Evolutionary conservation across 2,329 filamentous ascomycete species (phyloP), one percentile per base, ranked within the genome.

Genomic region (Elsinoe ampelina): DNA sequence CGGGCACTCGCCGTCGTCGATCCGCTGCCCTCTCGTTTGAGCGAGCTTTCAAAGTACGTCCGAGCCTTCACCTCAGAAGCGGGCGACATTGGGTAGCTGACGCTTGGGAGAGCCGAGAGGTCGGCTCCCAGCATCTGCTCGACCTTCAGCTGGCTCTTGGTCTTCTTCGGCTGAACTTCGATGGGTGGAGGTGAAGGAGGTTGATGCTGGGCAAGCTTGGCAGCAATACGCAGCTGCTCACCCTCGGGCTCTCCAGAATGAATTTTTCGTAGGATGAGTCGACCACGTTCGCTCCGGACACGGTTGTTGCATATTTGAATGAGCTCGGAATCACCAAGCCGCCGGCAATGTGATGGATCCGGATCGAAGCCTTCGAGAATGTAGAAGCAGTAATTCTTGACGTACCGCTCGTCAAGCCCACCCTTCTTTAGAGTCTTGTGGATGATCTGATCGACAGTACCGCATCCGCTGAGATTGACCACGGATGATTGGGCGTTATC

Each of bases 361-460:
- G 91, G 85, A 48, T 96, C 89, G 38, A 89, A 76, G 52, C 91
- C 92, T 62, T 89, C 85, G 58, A 97, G 77, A 1, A 95, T 86
- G 77, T 93, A 97, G 74, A 98, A 97, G 75, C 91, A 96, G 73
- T 95, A 97, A 67, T 95, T 95, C 65, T 90, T 83, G 68, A 93
- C 87, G 66, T 96, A 90, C 61, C 92, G 88, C 67, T 95, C 90
- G 19, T 90, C 87, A 30, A 95, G 79, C 39, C 85, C 84, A 61
- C 95, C 88, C 70, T 97, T 97, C 63, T 86, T 83, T 43, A 97
- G 74, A 0, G 93, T 95, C 59, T 89, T 86, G 45, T 90, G 80
- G 77, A 96, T 92, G 54, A 97, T 88, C 63, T 97, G 90, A 66
- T 96, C 93, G 59, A 89, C 87, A 4, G 87, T 93, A 67, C 85